Conservation (phyloP, 805 yeast genomes). For the Wickerhamomyces hampshirensis region DNA sequence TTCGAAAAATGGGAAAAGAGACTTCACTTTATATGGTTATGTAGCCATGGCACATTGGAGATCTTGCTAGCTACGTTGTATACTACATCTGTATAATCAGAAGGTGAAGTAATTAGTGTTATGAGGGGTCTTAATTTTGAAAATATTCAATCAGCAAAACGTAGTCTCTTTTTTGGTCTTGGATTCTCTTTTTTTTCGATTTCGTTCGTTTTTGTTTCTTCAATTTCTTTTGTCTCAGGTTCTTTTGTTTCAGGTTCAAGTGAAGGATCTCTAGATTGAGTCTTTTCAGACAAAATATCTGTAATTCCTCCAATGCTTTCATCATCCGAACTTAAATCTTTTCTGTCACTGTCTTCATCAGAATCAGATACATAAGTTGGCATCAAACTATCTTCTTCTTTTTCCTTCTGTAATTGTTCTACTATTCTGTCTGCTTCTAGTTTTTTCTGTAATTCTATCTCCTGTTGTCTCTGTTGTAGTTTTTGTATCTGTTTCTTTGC, state of each 20-base stretch:
- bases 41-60: too few species aligned
- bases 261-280: not conserved
- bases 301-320: slow-evolving; percentile 7
- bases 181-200: not conserved
- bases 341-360: slow-evolving; percentile 8
- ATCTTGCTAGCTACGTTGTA: too few species aligned
- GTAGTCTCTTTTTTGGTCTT: slow-evolving; percentile 6
- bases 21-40: too few species aligned
- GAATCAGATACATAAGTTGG: slow-evolving; percentile 19
- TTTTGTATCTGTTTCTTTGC: slow-evolving; percentile 12
- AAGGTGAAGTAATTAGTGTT: too few species aligned
- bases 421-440: slow-evolving; percentile 7
- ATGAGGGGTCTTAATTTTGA: too few species aligned
- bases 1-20: too few species aligned
- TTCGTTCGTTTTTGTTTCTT: not conserved
- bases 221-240: not conserved
- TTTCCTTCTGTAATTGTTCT: slow-evolving; percentile 9
- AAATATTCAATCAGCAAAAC: slow-evolving; percentile 7
- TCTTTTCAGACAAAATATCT: not conserved
- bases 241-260: too few species aligned
- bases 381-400: slow-evolving; percentile 16
- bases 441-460: slow-evolving; percentile 10
- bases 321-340: not conserved
- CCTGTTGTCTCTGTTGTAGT: slow-evolving; percentile 11
- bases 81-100: too few species aligned